These are phyloP conservation scores for Ecytonucleospora hepatopenaei DNA, from an alignment of 371 early-diverging fungal species.

Conservation along the genomic window DNA sequence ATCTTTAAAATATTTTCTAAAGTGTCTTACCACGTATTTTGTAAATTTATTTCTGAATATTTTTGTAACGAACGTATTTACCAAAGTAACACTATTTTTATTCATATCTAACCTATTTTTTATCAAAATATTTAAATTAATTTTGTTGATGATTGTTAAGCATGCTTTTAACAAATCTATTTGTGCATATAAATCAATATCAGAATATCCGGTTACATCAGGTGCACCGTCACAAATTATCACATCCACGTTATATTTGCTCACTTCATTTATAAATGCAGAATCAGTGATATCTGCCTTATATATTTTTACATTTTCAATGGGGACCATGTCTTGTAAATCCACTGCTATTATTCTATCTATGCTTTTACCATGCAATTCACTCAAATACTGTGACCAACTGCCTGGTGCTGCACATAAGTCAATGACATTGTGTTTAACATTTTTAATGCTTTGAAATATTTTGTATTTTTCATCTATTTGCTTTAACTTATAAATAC, in stretches of 20 bases:
- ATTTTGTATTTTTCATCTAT: conserved; percentile 44
- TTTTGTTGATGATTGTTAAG: conserved; percentile 74
- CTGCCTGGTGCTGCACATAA: conserved; percentile 56
- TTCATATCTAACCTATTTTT: no score
- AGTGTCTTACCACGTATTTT: conserved; percentile 70
- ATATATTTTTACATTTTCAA: conserved; percentile 75
- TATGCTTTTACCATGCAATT: not conserved
- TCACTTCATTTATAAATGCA: conserved; percentile 73
- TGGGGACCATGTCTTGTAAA: conserved; percentile 88
- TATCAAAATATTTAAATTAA: not conserved
- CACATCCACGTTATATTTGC: conserved; percentile 66
- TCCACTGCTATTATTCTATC: conserved; percentile 77
- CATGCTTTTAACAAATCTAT: conserved; percentile 78
- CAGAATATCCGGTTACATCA: conserved; percentile 90
- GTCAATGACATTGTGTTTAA: conserved; percentile 36
- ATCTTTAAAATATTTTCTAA: conserved; percentile 71
- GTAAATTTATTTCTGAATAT: conserved; percentile 84
- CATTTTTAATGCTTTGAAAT: conserved; percentile 21
- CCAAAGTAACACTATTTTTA: conserved; percentile 65
- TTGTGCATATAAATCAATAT: conserved; percentile 95
- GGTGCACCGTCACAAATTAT: conserved; percentile 94
- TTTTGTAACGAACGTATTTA: conserved; percentile 83
- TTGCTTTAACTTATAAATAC: conserved; percentile 53
- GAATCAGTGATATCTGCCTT: conserved; percentile 94
- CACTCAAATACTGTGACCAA: conserved; percentile 48